These are phyloP conservation scores for Phytophthora constricta DNA, from an alignment of 352 stramenopile species.

Conservation along the genomic window DNA sequence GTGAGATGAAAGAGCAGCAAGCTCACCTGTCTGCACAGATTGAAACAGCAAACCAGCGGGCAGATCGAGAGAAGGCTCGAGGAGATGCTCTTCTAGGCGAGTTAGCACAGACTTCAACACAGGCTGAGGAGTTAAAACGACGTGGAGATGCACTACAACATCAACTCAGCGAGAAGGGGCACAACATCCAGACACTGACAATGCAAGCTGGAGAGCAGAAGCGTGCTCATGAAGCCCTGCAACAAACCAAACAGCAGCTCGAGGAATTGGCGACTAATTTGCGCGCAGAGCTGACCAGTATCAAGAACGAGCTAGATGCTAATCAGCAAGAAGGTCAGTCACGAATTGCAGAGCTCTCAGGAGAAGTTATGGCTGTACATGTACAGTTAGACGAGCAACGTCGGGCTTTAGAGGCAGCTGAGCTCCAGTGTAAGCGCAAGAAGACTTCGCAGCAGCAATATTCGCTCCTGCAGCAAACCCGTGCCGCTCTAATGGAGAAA, in stretches of 20 bases:
- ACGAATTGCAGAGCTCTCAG: conserved; percentile 66
- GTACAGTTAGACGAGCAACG: conserved; percentile 81
- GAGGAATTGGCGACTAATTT: conserved; percentile 68
- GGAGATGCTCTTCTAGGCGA: conserved; percentile 59
- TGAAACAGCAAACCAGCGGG: conserved; percentile 47
- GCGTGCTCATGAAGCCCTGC: conserved; percentile 54
- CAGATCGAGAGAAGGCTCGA: conserved; percentile 34
- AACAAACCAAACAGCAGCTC: conserved; percentile 74
- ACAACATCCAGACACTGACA: conserved; percentile 63
- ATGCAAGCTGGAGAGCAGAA: conserved; percentile 66
- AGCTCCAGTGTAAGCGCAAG: conserved; percentile 72
- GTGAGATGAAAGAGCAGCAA: conserved; percentile 57
- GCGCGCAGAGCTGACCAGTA: conserved; percentile 63
- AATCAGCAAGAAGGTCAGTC: conserved; percentile 69
- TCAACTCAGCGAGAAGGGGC: conserved; percentile 57
- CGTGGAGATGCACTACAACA: conserved; percentile 54
- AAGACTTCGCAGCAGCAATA: conserved; percentile 64
- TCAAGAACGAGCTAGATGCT: conserved; percentile 54
- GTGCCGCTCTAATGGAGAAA: conserved; percentile 53
- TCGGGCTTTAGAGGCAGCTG: conserved; percentile 66
- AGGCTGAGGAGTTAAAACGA: conserved; percentile 56
- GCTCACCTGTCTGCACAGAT: conserved; percentile 47
- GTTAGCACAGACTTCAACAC: conserved; percentile 31
- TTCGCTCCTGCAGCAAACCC: conserved; percentile 57
- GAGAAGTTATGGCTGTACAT: conserved; percentile 77